Base-by-base conservation (phyloP, 2,329 filamentous ascomycete genomes). In the Alternaria angustiovoidea region DNA sequence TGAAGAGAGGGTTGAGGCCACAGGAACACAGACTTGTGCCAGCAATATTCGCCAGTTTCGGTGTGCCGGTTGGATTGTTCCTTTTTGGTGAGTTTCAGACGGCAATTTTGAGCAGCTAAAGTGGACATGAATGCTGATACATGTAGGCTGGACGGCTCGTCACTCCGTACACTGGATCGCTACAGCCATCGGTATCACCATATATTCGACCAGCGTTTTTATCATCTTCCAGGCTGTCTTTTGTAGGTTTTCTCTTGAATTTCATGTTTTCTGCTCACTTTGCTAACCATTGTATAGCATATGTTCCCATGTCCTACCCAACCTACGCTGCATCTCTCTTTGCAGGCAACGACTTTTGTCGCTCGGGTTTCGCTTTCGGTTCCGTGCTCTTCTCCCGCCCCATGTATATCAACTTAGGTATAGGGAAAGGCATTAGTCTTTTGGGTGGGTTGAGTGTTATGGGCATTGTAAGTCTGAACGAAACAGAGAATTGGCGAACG, bases 11-110 rank as follows among this genome's bases (percentile, higher is more conserved):
- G 83, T 86, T 65, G 89, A 92, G 14, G 87, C 91, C 1, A 86
- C 93, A 18, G 88, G 95, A 81, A 80, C 86, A 44, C 30, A 87
- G 92, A n/a, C 84, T 96, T 5, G 89, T 94, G 53, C 92, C 92
- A 54, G 95, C 95, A 12, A 74, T 81, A 48, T 69, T 74, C 28
- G 79, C 78, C 2, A 82, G 81, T 16, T 82, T 80, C 73, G 87
- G 88, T 69, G 90, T 90, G 22, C 88, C 88, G 0, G 79, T 87
- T 32, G 88, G 87, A 0, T 75, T 90, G 16, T 89, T 90, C 75
- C 86, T 89, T 65, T 90, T 89, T 67, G 87, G 44, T 48, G 4
- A 48, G 44, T 48, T 11, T 1, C 34, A 2, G 7, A 22, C 9
- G 0, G 18, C 5, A 6, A 2, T 32, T 22, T 7, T 1, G 12